Conservation (phyloP, 331 rosid genomes). For the Acacia pycnantha region DNA sequence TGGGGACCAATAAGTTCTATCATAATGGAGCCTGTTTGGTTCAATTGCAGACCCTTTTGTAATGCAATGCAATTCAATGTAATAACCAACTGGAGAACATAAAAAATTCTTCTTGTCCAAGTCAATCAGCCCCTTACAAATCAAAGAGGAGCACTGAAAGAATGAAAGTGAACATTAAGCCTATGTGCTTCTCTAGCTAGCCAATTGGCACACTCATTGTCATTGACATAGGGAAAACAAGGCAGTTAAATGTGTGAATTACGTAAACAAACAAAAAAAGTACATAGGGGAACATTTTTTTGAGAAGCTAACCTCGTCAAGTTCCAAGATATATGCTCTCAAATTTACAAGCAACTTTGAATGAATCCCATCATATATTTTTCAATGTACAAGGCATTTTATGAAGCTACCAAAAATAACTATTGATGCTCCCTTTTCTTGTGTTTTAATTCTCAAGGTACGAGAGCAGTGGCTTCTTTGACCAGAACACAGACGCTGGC, state of each 20-base stretch:
- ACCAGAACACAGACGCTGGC: slow-evolving; percentile 55
- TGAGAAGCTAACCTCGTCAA: neutral
- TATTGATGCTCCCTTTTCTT: neutral
- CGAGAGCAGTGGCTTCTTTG: slow-evolving; percentile 57
- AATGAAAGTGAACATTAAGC: neutral
- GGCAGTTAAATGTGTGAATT: neutral
- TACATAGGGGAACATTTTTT: neutral
- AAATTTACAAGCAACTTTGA: neutral
- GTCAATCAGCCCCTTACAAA: neutral
- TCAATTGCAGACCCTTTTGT: neutral
- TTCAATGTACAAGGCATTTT: neutral
- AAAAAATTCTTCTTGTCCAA: neutral
- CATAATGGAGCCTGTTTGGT: neutral
- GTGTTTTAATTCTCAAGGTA: slow-evolving; percentile 38
- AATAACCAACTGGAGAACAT: neutral
- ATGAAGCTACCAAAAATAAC: neutral
- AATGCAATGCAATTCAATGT: neutral
- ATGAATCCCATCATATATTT: neutral
- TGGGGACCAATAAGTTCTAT: neutral
- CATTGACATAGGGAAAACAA: neutral
- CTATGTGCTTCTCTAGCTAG: neutral
- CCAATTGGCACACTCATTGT: neutral
- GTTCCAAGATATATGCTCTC: neutral
- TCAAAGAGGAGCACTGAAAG: neutral
- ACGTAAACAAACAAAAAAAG: neutral